phyloP scores from a whole-genome alignment of 441 rosid species.

The Mallotus repandus region DNA sequence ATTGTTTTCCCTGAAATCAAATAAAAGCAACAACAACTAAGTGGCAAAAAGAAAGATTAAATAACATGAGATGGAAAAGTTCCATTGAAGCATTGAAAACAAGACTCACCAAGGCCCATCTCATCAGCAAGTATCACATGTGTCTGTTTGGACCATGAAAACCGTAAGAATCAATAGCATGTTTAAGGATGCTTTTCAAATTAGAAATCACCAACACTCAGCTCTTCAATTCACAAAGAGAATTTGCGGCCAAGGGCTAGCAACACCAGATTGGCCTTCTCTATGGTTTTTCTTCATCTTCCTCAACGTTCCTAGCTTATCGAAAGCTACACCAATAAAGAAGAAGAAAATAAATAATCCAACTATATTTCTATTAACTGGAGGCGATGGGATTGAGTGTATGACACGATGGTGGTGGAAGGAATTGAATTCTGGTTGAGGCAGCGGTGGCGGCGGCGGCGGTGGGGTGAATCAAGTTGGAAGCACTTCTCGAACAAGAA shows the following conservation, averaged over 20 bases:
- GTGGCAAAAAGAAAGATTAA: constrained; percentile 16
- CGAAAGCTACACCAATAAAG: constrained; percentile 85
- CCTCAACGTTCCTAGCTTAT: constrained; percentile 75
- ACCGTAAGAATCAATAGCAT: constrained; percentile 65
- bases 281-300: constrained; percentile 26
- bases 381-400: constrained; percentile 90
- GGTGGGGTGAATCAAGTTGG: too few species aligned
- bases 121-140: constrained; percentile 99
- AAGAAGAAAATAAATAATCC: constrained; percentile 79
- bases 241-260: constrained; percentile 62
- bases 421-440: too few species aligned
- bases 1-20: constrained; percentile 84
- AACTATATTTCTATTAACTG: constrained; percentile 54
- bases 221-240: too few species aligned
- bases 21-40: constrained; percentile 13
- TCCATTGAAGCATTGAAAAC: neutral
- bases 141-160: constrained; percentile 95
- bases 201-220: too few species aligned
- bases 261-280: constrained; percentile 36
- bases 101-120: constrained; percentile 91
- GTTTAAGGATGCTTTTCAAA: constrained; percentile 29
- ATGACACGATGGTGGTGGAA: constrained; percentile 35
- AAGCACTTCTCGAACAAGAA: too few species aligned
- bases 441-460: too few species aligned
- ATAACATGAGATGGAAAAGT: constrained; percentile 9